Base-by-base conservation (phyloP, 2,329 filamentous ascomycete species). In the Hysterium pulicare region DNA sequence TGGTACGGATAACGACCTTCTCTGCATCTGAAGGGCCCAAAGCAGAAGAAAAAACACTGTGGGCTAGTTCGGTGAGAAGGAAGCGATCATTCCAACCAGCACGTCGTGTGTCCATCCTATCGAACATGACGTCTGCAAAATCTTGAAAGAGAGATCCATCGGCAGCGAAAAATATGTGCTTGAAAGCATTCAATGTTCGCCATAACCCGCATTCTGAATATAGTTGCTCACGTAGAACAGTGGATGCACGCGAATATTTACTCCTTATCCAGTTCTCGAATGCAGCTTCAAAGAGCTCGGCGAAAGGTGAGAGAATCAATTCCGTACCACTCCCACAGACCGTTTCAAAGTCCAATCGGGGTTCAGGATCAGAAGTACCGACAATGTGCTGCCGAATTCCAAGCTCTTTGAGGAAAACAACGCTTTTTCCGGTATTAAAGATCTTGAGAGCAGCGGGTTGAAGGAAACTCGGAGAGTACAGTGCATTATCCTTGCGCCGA, bases 381-480 rank as follows among this genome's bases (percentile, higher is more conserved):
- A 49, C n/a, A 3, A 33, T 35, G 46, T 61, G 43, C 48, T 55
- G 62, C 46, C 77, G 73, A 42, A 76, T 73, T 31, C 82, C 80
- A 9, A 95, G 72, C 36, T 84, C 79, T 46, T 83, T 84, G n/a
- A 96, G 70, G 33, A 96, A 85, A 1, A 93, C 81, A 42, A 93
- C 83, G 54, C 86, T 94, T 66, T 96, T 96, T 0, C 91, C 91
- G 1, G 88, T 84, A 1, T 84, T 89, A 55, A 95, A 91, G 28
- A 96, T 88, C 48, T 83, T 86, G 19, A 73, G 70, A 0, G 81
- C 81, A 2, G 83, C 79, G 2, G 83, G 76, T 30, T 83, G 79
- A 4, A 96, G 73, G 50, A 95, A 96, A 2, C 70, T 75, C 0
- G 91, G 90, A 0, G 84, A 83, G 53, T 85, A 81, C 1, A 90